A percentile compares a stretch with the other conserved stretches of the same genome.
phyloP scores from a whole-genome alignment of 345 rosid genomes.

The Eucalyptus caleyi region DNA sequence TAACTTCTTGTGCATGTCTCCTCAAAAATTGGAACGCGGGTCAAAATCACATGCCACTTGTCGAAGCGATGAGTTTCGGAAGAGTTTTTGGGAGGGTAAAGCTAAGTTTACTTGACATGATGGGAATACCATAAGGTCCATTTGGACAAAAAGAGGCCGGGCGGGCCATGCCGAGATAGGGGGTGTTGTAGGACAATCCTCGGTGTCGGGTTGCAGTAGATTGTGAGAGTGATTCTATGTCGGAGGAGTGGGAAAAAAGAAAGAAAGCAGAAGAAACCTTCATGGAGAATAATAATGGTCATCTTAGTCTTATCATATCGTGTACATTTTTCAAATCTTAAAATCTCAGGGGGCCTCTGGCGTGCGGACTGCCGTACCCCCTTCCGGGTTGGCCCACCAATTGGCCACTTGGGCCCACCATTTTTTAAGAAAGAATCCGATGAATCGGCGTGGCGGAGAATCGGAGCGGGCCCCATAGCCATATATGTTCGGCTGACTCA shows the following conservation, averaged over 20 bases:
- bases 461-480: background rate
- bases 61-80: fast-evolving
- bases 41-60: background rate
- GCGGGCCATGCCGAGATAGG: background rate
- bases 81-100: background rate
- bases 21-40: background rate
- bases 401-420: too few species aligned
- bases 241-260: background rate
- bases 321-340: background rate
- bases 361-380: background rate
- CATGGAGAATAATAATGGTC: background rate
- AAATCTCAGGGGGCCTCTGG: background rate
- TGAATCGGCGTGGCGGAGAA: background rate
- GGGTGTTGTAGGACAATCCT: background rate
- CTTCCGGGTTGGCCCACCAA: background rate
- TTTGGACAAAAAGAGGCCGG: background rate
- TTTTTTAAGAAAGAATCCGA: background rate
- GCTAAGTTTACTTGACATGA: fast-evolving
- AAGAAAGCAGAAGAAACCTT: background rate
- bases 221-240: background rate
- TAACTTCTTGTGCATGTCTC: background rate
- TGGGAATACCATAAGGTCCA: background rate
- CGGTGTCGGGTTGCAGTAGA: background rate
- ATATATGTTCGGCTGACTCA: background rate
- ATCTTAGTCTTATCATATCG: fast-evolving